Conservation (phyloP, 2,329 filamentous ascomycete species). For the Fusarium setosum region DNA sequence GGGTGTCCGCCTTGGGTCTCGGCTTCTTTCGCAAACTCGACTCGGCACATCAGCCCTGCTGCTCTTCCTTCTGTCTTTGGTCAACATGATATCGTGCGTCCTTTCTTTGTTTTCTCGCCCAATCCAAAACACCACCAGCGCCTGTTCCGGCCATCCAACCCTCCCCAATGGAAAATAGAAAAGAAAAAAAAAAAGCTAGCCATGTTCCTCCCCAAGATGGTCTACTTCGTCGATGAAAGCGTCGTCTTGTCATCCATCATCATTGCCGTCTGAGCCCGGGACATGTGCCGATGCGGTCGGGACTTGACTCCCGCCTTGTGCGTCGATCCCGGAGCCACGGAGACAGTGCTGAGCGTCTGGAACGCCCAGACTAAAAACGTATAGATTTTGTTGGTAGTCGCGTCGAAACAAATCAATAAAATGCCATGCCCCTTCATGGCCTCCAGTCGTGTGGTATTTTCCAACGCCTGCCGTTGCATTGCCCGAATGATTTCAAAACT, state of each 20-base stretch:
- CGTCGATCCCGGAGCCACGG: not conserved
- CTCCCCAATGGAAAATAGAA: constrained; percentile 17
- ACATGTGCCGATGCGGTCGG: not conserved
- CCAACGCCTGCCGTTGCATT: constrained; percentile 41
- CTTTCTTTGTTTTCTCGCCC: constrained; percentile 23
- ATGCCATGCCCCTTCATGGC: constrained; percentile 34
- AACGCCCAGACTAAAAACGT: constrained; percentile 41
- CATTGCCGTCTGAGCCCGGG: constrained; percentile 31
- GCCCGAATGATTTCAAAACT: constrained; percentile 35
- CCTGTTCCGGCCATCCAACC: constrained; percentile 22
- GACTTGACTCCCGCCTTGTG: not conserved
- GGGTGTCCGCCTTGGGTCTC: constrained; percentile 13
- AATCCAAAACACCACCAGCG: constrained; percentile 34
- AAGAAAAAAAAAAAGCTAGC: constrained; percentile 26
- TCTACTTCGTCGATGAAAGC: constrained; percentile 37
- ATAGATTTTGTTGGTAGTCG: constrained; percentile 39
- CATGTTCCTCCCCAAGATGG: constrained; percentile 20
- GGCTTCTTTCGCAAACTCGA: constrained; percentile 16
- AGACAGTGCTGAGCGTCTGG: constrained; percentile 31
- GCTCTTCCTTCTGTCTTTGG: constrained; percentile 15
- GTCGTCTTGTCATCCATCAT: constrained; percentile 39
- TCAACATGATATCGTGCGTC: constrained; percentile 14
- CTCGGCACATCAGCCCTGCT: constrained; percentile 9
- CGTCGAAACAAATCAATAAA: constrained; percentile 35
- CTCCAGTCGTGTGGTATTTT: constrained; percentile 37